phyloP scores from a whole-genome alignment of 1,139 yeast species.

The Wickerhamiella infanticola region DNA sequence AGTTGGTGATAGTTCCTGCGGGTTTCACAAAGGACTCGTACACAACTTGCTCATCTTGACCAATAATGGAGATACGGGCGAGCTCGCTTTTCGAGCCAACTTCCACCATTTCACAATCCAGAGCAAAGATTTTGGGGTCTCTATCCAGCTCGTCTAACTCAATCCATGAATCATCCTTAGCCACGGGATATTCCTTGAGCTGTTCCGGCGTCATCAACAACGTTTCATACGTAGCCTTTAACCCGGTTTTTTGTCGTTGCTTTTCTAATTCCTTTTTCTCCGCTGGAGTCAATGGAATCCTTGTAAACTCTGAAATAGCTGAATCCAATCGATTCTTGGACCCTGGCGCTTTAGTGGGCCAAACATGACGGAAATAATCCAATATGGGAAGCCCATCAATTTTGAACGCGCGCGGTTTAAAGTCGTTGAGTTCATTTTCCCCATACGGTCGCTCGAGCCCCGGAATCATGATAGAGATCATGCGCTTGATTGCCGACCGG shows the following conservation, averaged over 20 bases:
- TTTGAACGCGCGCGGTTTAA: constrained; percentile 1
- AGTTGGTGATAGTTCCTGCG: constrained; percentile 53
- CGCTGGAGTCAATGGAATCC: constrained; percentile 35
- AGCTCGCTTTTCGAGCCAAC: constrained; percentile 44
- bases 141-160: neutral
- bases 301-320: constrained; percentile 39
- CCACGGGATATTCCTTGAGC: constrained; percentile 1
- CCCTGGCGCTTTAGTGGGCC: constrained; percentile 47
- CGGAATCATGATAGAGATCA: constrained; percentile 50
- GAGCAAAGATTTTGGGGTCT: constrained; percentile 37
- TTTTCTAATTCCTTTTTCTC: constrained; percentile 2
- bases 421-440: constrained; percentile 12
- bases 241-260: neutral
- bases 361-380: constrained; percentile 27
- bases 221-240: constrained; percentile 25
- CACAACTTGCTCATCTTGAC: constrained; percentile 43
- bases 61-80: constrained; percentile 62
- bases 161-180: neutral
- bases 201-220: constrained; percentile 1
- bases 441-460: constrained; percentile 41
- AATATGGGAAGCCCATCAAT: constrained; percentile 27
- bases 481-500: constrained; percentile 31
- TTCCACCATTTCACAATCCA: constrained; percentile 90
- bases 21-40: constrained; percentile 72
- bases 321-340: constrained; percentile 41